phyloP scores from a whole-genome alignment of 139 green algal genomes.

The Auxenochlorella pyrenoidosa region DNA sequence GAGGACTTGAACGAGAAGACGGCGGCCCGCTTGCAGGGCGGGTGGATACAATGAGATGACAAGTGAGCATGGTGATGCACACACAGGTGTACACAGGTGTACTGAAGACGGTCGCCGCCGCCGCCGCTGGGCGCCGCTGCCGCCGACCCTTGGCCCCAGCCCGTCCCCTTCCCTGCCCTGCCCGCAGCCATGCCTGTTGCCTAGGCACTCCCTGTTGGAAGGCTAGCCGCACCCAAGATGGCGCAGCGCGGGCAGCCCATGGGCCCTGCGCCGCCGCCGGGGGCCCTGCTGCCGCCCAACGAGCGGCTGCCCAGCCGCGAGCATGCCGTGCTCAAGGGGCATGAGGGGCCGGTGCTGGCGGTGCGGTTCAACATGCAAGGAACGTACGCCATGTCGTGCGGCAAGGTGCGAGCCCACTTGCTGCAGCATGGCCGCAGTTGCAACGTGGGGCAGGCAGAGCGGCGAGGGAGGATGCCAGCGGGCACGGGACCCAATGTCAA shows the following conservation, averaged over 20 bases:
- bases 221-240: neutral
- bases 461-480: no score
- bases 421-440: neutral
- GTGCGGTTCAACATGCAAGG: conserved; percentile 87
- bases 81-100: no score
- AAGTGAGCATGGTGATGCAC: neutral
- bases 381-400: conserved; percentile 87
- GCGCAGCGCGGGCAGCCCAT: neutral
- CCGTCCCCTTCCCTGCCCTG: neutral
- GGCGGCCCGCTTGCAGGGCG: no score
- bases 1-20: no score
- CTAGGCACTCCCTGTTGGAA: neutral
- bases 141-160: no score
- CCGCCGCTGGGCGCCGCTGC: neutral
- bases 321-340: conserved; percentile 60
- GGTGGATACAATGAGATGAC: neutral
- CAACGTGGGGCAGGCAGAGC: no score
- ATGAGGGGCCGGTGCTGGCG: conserved; percentile 86
- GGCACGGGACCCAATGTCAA: no score
- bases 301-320: conserved; percentile 31
- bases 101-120: neutral
- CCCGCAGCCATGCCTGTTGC: neutral
- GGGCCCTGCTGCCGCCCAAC: conserved; percentile 22
- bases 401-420: conserved; percentile 66
- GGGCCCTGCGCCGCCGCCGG: conserved; percentile 30